These are phyloP conservation scores for Verticillium zaregamsianum DNA, from an alignment of 2,329 filamentous ascomycete species.

Conservation along the genomic window DNA sequence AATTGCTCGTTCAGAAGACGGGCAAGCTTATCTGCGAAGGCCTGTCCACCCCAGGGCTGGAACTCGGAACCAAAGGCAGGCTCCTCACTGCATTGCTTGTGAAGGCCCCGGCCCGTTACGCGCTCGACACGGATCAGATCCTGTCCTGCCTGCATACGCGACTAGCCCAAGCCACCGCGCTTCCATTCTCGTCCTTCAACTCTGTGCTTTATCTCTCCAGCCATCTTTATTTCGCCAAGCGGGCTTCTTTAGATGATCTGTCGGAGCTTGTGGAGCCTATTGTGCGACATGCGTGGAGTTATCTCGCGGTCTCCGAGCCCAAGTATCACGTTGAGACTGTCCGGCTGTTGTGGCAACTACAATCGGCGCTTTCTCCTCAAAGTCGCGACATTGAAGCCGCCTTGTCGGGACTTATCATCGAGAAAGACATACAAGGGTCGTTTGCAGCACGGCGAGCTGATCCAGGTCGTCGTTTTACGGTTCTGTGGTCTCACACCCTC, in stretches of 20 bases:
- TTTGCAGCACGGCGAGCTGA: constrained; percentile 51
- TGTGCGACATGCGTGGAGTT: constrained; percentile 71
- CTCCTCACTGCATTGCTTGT: constrained; percentile 54
- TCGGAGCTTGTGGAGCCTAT: constrained; percentile 64
- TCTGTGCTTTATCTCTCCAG: constrained; percentile 55
- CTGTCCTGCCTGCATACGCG: constrained; percentile 47
- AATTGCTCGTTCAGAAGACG: constrained; percentile 60
- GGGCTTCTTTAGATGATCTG: constrained; percentile 48
- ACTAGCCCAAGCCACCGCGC: constrained; percentile 29
- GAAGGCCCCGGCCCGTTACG: constrained; percentile 42
- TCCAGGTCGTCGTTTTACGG: constrained; percentile 63
- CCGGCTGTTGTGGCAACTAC: constrained; percentile 79
- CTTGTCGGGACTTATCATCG: constrained; percentile 65
- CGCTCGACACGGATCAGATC: constrained; percentile 40
- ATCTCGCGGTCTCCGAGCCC: constrained; percentile 74
- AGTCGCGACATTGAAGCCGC: constrained; percentile 78
- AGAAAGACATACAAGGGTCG: constrained; percentile 40
- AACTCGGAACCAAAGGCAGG: constrained; percentile 54
- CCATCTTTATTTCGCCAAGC: constrained; percentile 49
- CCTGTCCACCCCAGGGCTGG: constrained; percentile 35
- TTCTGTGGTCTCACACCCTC: constrained; percentile 78
- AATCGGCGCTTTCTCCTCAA: constrained; percentile 62
- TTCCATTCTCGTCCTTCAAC: constrained; percentile 53
- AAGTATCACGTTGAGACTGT: constrained; percentile 96
- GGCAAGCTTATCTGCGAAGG: constrained; percentile 46